phyloP scores from a whole-genome alignment of 345 rosid genomes.

The Atalantia buxifolia region DNA sequence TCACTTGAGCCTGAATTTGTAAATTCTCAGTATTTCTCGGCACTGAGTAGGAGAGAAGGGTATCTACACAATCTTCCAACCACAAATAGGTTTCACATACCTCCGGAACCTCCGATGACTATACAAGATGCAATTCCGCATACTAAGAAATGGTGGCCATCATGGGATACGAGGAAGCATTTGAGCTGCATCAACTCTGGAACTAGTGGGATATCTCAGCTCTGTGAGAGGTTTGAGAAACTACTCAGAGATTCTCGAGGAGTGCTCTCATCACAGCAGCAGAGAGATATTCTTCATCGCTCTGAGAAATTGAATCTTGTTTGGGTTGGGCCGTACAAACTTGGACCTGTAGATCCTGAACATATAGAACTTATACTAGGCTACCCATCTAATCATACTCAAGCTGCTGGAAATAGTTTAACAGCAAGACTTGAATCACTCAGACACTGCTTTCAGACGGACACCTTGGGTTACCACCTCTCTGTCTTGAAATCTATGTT shows the following conservation, averaged over 20 bases:
- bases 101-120: constrained; percentile 55
- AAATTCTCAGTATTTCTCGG: constrained; percentile 54
- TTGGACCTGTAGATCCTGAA: constrained; percentile 57
- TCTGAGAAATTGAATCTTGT: constrained; percentile 57
- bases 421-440: constrained; percentile 55
- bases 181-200: constrained; percentile 38
- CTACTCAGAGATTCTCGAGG: constrained; percentile 52
- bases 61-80: constrained; percentile 82
- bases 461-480: constrained; percentile 79
- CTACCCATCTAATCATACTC: constrained; percentile 68
- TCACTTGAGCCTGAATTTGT: constrained; percentile 70
- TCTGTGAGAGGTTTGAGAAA: constrained; percentile 61
- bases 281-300: constrained; percentile 52
- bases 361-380: constrained; percentile 72
- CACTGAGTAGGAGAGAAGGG: constrained; percentile 79
- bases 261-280: constrained; percentile 47
- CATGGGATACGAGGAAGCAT: constrained; percentile 88
- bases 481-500: constrained; percentile 68
- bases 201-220: constrained; percentile 32
- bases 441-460: constrained; percentile 69
- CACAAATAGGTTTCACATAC: constrained; percentile 49
- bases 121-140: constrained; percentile 63
- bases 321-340: constrained; percentile 67
- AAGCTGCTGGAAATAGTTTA: constrained; percentile 32
- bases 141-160: constrained; percentile 85